Conservation (phyloP, 1,284 basidiomycete species). For the Cryptococcus sp. region DNA sequence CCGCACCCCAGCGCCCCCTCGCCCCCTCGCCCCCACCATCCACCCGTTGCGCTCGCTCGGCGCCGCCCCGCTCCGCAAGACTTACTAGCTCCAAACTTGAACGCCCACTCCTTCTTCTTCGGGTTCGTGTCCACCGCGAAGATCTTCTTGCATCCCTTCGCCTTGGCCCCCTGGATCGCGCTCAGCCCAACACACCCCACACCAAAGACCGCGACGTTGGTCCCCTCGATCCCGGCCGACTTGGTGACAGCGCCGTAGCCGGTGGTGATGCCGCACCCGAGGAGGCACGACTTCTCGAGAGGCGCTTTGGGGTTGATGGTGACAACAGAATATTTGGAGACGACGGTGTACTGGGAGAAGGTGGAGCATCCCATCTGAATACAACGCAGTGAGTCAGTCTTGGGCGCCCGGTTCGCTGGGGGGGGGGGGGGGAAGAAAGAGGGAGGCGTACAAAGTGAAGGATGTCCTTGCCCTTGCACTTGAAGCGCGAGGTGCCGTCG, state of each 20-base stretch:
- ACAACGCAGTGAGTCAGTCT: too few relatives aligned
- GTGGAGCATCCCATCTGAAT: conserved; percentile 96
- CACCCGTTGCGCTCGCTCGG: neutral
- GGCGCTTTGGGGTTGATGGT: conserved; percentile 81
- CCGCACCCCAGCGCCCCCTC: too few relatives aligned
- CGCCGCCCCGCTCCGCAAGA: conserved; percentile 1
- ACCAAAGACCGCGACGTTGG: conserved; percentile 90
- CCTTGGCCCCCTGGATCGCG: conserved; percentile 75
- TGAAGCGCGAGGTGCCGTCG: conserved; percentile 87
- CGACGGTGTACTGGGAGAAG: conserved; percentile 98
- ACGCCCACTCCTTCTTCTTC: conserved; percentile 79
- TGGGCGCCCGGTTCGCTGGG: neutral
- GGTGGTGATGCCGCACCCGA: conserved; percentile 97
- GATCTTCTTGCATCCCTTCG: conserved; percentile 77
- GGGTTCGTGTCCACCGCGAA: conserved; percentile 93
- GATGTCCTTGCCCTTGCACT: conserved; percentile 79
- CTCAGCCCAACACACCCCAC: conserved; percentile 95
- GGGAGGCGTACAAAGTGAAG: conserved; percentile 74
- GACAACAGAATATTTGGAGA: conserved; percentile 94
- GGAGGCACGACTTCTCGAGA: conserved; percentile 88
- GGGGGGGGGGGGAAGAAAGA: neutral
- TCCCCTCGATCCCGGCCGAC: conserved; percentile 59
- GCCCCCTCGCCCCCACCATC: too few relatives aligned
- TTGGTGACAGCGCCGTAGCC: conserved; percentile 59
- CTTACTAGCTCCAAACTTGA: conserved; percentile 83